Percentiles rank a stretch among this genome's conserved stretches.
Evolutionary conservation across 345 rosid species (phyloP).

Genomic region (Populus nigra): DNA sequence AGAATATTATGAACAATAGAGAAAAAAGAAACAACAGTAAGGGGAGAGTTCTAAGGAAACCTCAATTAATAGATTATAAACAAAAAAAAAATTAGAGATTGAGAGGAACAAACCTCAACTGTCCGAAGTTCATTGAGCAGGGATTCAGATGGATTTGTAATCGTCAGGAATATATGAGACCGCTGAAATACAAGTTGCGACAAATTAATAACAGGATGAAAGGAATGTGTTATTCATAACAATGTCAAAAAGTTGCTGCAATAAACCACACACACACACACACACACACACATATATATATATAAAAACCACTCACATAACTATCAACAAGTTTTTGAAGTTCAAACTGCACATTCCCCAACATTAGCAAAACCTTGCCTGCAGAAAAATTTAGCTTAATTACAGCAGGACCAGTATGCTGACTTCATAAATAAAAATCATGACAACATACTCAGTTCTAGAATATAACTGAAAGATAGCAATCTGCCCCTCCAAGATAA

Average conservation of each 20-base stretch:
- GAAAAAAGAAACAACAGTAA: background rate
- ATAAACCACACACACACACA: background rate
- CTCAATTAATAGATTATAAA: background rate
- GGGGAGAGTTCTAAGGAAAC: background rate
- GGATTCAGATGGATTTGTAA: conserved; percentile 91
- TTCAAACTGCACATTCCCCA: conserved; percentile 82
- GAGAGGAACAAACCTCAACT: conserved; percentile 76
- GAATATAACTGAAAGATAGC: background rate
- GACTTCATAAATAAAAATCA: background rate
- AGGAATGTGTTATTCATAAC: background rate
- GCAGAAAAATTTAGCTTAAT: conserved; percentile 29
- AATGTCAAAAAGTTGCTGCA: conserved; percentile 4
- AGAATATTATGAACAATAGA: background rate
- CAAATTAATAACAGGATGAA: conserved; percentile 11
- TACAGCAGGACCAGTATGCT: background rate
- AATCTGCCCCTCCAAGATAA: background rate
- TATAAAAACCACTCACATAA: conserved; percentile 61
- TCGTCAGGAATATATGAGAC: conserved; percentile 65
- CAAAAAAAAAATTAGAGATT: conserved; percentile 9
- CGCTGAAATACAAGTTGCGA: conserved; percentile 53
- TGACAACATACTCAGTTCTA: background rate
- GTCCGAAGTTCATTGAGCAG: conserved; percentile 87
- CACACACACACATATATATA: background rate
- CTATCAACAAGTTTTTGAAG: conserved; percentile 81
- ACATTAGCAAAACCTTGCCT: conserved; percentile 67